phyloP scores from a whole-genome alignment of 2,329 filamentous ascomycete genomes.

The Pseudogymnoascus sp. region DNA sequence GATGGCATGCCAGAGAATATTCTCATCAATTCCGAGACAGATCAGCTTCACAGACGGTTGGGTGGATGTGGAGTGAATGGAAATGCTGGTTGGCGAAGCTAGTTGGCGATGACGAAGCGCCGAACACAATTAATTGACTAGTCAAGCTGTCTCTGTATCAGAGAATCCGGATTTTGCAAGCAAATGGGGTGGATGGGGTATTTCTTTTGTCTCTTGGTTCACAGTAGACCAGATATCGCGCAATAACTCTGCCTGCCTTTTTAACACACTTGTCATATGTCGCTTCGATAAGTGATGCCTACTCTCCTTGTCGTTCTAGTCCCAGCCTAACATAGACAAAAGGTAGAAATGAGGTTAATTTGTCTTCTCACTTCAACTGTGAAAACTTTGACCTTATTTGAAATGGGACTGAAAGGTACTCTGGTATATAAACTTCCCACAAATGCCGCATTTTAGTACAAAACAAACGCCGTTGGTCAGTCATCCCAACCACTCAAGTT shows the following conservation, averaged over 20 bases:
- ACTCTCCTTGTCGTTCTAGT: too few species aligned
- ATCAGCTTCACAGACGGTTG: constrained; percentile 20
- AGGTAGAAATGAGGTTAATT: background rate
- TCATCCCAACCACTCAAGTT: background rate
- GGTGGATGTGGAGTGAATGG: constrained; percentile 18
- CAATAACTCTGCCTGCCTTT: too few species aligned
- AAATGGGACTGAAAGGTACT: background rate
- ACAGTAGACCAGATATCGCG: too few species aligned
- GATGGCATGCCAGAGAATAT: constrained; percentile 24
- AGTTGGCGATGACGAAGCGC: too few species aligned
- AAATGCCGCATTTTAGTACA: background rate
- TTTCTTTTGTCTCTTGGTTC: too few species aligned
- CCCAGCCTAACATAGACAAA: background rate
- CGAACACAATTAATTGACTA: too few species aligned
- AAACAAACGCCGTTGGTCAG: background rate
- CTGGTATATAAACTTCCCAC: background rate
- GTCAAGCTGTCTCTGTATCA: background rate
- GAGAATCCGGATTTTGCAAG: background rate
- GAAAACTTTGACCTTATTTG: background rate
- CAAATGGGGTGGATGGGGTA: too few species aligned
- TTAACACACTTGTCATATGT: too few species aligned
- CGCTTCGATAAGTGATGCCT: too few species aligned
- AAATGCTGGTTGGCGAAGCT: constrained; percentile 15
- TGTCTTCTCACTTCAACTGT: background rate
- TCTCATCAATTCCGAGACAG: constrained; percentile 14